A percentile compares a stretch with the other conserved stretches of the same genome.
phyloP scores from a whole-genome alignment of 345 rosid genomes.

The Gossypium stocksii region DNA sequence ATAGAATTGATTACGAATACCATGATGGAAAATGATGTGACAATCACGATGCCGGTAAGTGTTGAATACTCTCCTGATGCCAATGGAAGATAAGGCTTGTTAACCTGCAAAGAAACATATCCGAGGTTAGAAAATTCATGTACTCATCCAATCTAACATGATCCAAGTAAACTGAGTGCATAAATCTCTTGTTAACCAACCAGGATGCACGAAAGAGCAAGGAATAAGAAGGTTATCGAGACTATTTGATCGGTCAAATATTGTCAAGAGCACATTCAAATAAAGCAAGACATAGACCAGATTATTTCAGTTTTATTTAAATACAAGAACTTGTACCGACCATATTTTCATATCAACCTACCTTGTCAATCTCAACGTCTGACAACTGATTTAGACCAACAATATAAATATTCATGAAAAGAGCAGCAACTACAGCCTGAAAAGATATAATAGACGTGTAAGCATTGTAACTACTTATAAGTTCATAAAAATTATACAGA shows the following conservation, averaged over 20 bases:
- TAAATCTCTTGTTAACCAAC: slow-evolving; percentile 3
- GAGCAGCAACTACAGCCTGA: slow-evolving; percentile 92
- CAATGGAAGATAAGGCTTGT: slow-evolving; percentile 94
- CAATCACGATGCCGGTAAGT: slow-evolving; percentile 55
- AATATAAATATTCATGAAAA: slow-evolving; percentile 89
- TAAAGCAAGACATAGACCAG: background rate
- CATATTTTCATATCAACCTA: slow-evolving; percentile 16
- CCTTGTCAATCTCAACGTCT: slow-evolving; percentile 95
- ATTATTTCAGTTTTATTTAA: background rate
- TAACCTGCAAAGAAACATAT: slow-evolving; percentile 50
- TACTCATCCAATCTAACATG: background rate
- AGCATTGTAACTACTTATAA: background rate
- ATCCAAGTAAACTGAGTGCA: slow-evolving; percentile 3
- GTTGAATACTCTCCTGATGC: slow-evolving; percentile 90
- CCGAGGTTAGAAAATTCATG: slow-evolving; percentile 2
- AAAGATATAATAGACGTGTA: slow-evolving; percentile 15
- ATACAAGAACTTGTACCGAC: background rate
- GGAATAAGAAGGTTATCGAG: background rate
- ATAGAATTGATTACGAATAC: slow-evolving; percentile 31
- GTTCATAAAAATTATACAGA: slow-evolving; percentile 3
- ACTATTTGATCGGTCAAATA: slow-evolving; percentile 6
- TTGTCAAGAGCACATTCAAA: slow-evolving; percentile 1
- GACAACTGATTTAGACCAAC: slow-evolving; percentile 88
- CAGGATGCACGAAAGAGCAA: background rate
- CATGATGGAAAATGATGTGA: slow-evolving; percentile 66